Conservation (phyloP, 2,329 filamentous ascomycete genomes). For the Pyricularia grisea region DNA sequence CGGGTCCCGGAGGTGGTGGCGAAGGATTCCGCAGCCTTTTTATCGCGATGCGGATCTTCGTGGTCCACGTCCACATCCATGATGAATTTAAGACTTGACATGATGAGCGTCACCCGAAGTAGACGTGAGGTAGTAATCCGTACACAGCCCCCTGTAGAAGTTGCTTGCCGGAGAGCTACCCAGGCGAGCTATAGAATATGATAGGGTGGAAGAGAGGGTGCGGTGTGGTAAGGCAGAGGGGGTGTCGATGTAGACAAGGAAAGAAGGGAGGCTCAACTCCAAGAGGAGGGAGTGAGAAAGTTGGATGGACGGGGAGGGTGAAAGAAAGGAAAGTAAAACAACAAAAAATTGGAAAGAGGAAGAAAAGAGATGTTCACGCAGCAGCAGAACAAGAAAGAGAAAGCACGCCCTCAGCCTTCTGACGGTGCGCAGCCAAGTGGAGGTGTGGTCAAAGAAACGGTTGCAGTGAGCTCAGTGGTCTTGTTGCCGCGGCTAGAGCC, state of each 20-base stretch:
- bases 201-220: not conserved
- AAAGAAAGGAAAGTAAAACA: not conserved
- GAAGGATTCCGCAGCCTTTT: conserved; percentile 32
- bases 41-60: conserved; percentile 27
- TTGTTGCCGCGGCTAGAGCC: not conserved
- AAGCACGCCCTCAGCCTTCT: conserved; percentile 4
- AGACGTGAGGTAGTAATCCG: conserved; percentile 31
- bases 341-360: not conserved
- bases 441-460: not conserved
- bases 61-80: conserved; percentile 46
- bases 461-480: not conserved
- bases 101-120: conserved; percentile 31
- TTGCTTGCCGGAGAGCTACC: conserved; percentile 14
- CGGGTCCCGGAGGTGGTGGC: conserved; percentile 24
- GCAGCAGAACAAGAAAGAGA: not conserved
- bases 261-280: not conserved
- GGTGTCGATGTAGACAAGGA: conserved; percentile 6
- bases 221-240: conserved; percentile 3
- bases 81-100: conserved; percentile 47
- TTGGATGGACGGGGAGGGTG: not conserved
- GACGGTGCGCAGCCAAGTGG: not conserved
- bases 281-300: not conserved
- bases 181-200: not conserved
- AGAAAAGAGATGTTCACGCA: not conserved
- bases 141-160: conserved; percentile 34